Conservation (phyloP, 2,329 filamentous ascomycete species). For the Aureobasidium sp. region DNA sequence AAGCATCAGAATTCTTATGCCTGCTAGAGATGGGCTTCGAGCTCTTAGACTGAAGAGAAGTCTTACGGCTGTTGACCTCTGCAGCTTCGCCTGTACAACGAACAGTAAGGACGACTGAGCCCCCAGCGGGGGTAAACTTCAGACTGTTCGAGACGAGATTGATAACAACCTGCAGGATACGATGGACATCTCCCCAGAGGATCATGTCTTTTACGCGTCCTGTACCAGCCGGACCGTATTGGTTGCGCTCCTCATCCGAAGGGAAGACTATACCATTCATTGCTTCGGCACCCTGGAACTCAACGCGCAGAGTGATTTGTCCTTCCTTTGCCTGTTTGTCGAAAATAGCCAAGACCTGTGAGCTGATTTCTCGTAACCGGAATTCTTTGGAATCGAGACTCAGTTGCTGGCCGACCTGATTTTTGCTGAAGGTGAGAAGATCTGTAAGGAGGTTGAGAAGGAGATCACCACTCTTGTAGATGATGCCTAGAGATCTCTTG, state of each 20-base stretch:
- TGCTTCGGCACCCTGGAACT: slow-evolving; percentile 44
- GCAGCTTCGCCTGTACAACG: slow-evolving; percentile 58
- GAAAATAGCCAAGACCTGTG: slow-evolving; percentile 78
- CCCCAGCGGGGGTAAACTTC: slow-evolving; percentile 77
- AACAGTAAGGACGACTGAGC: slow-evolving; percentile 68
- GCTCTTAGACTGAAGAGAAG: slow-evolving; percentile 30
- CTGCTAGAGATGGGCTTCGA: slow-evolving; percentile 21
- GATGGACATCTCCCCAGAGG: slow-evolving; percentile 85
- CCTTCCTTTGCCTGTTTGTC: slow-evolving; percentile 81
- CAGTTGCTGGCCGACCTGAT: slow-evolving; percentile 81
- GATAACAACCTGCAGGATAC: slow-evolving; percentile 87
- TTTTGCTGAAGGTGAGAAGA: slow-evolving; percentile 86
- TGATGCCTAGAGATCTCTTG: slow-evolving; percentile 74
- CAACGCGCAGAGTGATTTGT: slow-evolving; percentile 63
- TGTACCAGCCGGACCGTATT: slow-evolving; percentile 43
- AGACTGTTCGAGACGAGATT: slow-evolving; percentile 86
- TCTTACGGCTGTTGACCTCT: slow-evolving; percentile 34
- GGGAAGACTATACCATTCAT: slow-evolving; percentile 24
- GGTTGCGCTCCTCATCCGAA: slow-evolving; percentile 35
- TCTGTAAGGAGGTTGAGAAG: slow-evolving; percentile 81
- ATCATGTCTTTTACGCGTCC: slow-evolving; percentile 75
- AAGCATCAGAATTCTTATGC: slow-evolving; percentile 12
- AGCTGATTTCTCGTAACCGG: slow-evolving; percentile 69
- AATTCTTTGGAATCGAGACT: slow-evolving; percentile 81
- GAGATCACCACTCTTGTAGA: slow-evolving; percentile 82